Percentiles rank a stretch among this genome's conserved stretches.
Evolutionary conservation across 169 alveolate species (phyloP).

Genomic region (Cryptosporidium meleagridis): DNA sequence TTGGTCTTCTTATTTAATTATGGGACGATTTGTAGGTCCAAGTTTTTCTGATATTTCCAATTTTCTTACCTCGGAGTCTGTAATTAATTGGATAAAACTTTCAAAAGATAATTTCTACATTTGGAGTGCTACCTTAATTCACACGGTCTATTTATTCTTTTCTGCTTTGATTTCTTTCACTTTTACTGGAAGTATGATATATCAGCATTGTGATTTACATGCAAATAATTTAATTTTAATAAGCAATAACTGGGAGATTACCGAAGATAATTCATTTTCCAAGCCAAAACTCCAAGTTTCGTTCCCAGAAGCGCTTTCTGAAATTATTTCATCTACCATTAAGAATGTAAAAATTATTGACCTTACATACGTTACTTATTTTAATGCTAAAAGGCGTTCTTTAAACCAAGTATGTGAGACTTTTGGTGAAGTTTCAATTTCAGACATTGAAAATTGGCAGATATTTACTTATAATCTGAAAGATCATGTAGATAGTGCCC

Average conservation of each 20-base stretch:
- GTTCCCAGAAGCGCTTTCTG: not conserved
- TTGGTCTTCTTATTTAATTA: conserved; percentile 60
- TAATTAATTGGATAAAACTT: conserved; percentile 35
- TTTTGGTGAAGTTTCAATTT: conserved; percentile 21
- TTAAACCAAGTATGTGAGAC: conserved; percentile 7
- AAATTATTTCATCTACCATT: not conserved
- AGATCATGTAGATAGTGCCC: not conserved
- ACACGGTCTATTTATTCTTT: conserved; percentile 7
- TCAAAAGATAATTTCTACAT: conserved; percentile 14
- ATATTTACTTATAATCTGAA: not conserved
- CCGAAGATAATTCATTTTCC: not conserved
- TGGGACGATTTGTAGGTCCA: conserved; percentile 49
- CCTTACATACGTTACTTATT: conserved; percentile 27
- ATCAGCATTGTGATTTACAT: conserved; percentile 66
- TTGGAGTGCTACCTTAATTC: conserved; percentile 38
- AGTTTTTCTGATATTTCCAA: conserved; percentile 33
- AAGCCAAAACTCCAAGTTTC: not conserved
- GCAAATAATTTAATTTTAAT: conserved; percentile 20
- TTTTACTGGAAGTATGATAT: conserved; percentile 37
- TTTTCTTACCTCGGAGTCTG: conserved; percentile 14
- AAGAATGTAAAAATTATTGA: conserved; percentile 31
- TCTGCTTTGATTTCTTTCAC: conserved; percentile 35
- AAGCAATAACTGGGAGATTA: not conserved
- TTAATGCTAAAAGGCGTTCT: conserved; percentile 2
- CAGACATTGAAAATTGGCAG: conserved; percentile 52